These are phyloP conservation scores for Dacryopinax spathularia DNA, from an alignment of 768 basidiomycete species.

Conservation along the genomic window DNA sequence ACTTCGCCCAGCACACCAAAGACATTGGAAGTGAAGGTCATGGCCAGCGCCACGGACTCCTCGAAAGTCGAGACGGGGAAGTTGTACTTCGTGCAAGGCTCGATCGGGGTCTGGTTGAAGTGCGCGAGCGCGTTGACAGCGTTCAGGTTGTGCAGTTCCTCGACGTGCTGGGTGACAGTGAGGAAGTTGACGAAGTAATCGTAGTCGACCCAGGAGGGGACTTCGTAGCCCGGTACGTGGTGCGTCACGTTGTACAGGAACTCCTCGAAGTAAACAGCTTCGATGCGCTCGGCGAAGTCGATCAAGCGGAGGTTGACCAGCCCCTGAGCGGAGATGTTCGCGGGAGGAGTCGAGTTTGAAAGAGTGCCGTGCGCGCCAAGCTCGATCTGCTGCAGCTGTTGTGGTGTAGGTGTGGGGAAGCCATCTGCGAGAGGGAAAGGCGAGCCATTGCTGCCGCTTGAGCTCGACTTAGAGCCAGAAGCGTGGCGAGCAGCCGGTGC, in stretches of 20 bases:
- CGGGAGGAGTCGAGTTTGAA: background rate
- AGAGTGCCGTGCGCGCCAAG: background rate
- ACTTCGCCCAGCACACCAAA: slow-evolving; percentile 9
- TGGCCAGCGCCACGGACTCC: slow-evolving; percentile 7
- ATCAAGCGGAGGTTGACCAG: background rate
- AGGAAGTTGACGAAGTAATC: slow-evolving; percentile 1
- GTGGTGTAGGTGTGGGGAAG: background rate
- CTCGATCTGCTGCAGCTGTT: background rate
- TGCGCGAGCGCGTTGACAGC: slow-evolving; percentile 1
- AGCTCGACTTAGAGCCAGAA: background rate
- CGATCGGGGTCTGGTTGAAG: background rate
- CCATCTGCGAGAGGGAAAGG: background rate
- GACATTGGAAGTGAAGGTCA: slow-evolving; percentile 9
- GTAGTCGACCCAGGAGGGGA: background rate
- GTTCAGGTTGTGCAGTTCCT: slow-evolving; percentile 1
- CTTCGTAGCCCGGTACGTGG: background rate
- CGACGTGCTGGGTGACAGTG: background rate
- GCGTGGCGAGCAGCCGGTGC: background rate
- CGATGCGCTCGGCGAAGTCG: slow-evolving; percentile 1
- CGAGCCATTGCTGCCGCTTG: background rate
- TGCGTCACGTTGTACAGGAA: background rate
- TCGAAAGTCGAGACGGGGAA: slow-evolving; percentile 6
- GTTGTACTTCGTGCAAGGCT: slow-evolving; percentile 5
- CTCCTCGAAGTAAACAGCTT: background rate
- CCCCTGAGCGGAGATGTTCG: slow-evolving; percentile 2